phyloP scores from a whole-genome alignment of 441 rosid genomes.

The Gossypium davidsonii region DNA sequence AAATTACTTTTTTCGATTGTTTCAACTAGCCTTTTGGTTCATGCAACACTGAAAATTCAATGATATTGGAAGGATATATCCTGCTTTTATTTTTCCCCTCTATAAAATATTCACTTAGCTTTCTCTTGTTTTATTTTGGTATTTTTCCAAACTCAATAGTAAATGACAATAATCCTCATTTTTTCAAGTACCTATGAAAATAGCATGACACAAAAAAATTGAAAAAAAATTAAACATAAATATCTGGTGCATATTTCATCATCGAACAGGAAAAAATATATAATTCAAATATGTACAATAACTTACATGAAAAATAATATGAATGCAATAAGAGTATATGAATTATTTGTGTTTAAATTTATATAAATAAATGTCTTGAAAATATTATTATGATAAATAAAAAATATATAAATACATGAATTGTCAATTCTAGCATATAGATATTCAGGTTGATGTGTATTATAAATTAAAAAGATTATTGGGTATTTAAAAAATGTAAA shows the following conservation, averaged over 20 bases:
- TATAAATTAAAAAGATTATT: not conserved
- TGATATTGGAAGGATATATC: not conserved
- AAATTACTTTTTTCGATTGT: conserved; percentile 1
- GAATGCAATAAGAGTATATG: not conserved
- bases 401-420: not conserved
- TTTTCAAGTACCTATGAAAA: too few relatives aligned
- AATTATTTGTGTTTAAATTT: not conserved
- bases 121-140: not conserved
- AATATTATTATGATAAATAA: not conserved
- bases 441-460: not conserved
- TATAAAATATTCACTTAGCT: not conserved
- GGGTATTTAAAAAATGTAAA: not conserved
- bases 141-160: not conserved
- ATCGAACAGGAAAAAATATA: not conserved
- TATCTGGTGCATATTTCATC: not conserved
- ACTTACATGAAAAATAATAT: not conserved
- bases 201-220: too few relatives aligned
- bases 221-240: too few relatives aligned
- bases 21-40: not conserved
- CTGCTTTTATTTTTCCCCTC: not conserved
- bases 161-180: too few relatives aligned
- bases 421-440: not conserved
- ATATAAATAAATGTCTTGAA: not conserved
- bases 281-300: not conserved
- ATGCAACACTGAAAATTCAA: not conserved